Conservation (phyloP, 2,329 filamentous ascomycete genomes). For the Rhynchosporium graminicola region DNA sequence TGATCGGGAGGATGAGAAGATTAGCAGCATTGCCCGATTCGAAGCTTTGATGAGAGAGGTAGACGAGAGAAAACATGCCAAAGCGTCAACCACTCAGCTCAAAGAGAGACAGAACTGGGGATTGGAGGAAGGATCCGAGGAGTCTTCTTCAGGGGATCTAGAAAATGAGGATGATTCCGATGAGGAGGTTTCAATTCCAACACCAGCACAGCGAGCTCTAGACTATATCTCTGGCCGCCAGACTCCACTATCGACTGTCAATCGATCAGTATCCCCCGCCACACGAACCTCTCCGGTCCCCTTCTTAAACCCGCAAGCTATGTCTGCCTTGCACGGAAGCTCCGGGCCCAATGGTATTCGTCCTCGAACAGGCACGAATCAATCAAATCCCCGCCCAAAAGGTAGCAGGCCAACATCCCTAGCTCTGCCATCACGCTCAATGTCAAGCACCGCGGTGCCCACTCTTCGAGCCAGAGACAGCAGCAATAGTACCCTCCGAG, state of each 20-base stretch:
- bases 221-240: slow-evolving; percentile 40
- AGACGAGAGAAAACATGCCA: slow-evolving; percentile 49
- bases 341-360: slow-evolving; percentile 26
- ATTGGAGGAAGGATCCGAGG: slow-evolving; percentile 43
- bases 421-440: slow-evolving; percentile 35
- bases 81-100: slow-evolving; percentile 16
- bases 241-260: slow-evolving; percentile 25
- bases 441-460: slow-evolving; percentile 32
- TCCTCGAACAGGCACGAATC: slow-evolving; percentile 34
- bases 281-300: slow-evolving; percentile 33
- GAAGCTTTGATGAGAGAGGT: slow-evolving; percentile 65
- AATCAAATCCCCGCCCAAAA: slow-evolving; percentile 21
- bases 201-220: slow-evolving; percentile 39
- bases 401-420: slow-evolving; percentile 35
- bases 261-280: slow-evolving; percentile 32
- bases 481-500: slow-evolving; percentile 25
- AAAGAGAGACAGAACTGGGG: slow-evolving; percentile 36
- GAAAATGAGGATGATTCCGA: slow-evolving; percentile 23
- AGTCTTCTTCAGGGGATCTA: slow-evolving; percentile 39
- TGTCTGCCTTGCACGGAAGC: slow-evolving; percentile 36
- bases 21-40: slow-evolving; percentile 65
- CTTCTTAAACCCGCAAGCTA: slow-evolving; percentile 37
- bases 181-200: slow-evolving; percentile 31
- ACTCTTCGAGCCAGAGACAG: slow-evolving; percentile 28
- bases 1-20: slow-evolving; percentile 57